Base-by-base conservation (phyloP, 2,329 filamentous ascomycete genomes). In the Cytospora chrysosperma region DNA sequence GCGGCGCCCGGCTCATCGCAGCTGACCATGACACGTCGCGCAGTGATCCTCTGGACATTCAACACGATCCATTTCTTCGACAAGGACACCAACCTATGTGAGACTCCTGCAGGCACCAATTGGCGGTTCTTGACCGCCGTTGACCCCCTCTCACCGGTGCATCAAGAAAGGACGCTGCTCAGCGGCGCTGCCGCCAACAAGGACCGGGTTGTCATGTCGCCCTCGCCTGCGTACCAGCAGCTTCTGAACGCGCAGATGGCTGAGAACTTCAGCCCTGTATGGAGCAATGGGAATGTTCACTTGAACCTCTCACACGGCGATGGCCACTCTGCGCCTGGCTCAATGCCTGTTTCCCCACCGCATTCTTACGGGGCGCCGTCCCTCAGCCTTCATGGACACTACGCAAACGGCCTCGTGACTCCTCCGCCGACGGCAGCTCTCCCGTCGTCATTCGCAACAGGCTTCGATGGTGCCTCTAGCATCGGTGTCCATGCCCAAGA, bases 31-130 rank as follows among this genome's bases (percentile, higher is more conserved):
- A 81, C 77, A 12, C 81, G 85, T n/a, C 82, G 85, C 56, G 81
- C 79, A 37, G 81, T 88, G 62, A 79, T 89, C 61, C 78, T 88
- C 43, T 89, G 86, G 86, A 85, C 85, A 2, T 89, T 89, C 72
- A 80, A 74, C 75, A 84, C 79, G 68, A 76, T 84, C 30, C 77
- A 79, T 68, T 74, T 72, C 63, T 68, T 75, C 57, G 74, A 82
- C 68, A 76, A 77, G 68, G 75, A 77, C 52, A 77, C 77, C 68
- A 74, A 75, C 47, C 72, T 77, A 30, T 76, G 79, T 32, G 82
- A 81, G 64, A 82, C 83, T 62, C 78, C 80, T 4, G 78, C 82
- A 1, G 82, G 82, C 19, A 85, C 85, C 1, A 82, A 79, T 43
- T 88, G 86, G 86, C 79, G 84, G 27, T 88, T 87, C 77, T 74